A percentile compares a stretch with the other conserved stretches of the same genome.
phyloP scores from a whole-genome alignment of 768 basidiomycete genomes.

The Lactarius evosmus region DNA sequence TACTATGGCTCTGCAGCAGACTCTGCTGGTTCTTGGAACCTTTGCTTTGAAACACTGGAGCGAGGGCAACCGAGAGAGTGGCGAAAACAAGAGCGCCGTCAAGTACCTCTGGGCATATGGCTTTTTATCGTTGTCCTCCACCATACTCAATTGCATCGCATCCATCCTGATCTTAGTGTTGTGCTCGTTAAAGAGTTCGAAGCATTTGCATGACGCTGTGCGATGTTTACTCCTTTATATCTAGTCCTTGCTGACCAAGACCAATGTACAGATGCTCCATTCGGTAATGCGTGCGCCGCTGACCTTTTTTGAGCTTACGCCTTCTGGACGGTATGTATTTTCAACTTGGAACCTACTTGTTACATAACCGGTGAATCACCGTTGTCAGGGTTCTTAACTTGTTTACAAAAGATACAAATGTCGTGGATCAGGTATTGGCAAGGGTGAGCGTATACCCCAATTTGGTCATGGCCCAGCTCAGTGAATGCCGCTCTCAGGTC shows the following conservation, averaged over 20 bases:
- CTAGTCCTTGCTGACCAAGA: conserved; percentile 7
- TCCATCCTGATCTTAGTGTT: conserved; percentile 72
- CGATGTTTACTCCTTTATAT: conserved; percentile 30
- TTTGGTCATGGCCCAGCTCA: conserved; percentile 4
- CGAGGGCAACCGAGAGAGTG: conserved; percentile 64
- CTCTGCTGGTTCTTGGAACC: conserved; percentile 54
- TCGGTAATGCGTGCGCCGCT: conserved; percentile 81
- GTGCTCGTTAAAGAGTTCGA: conserved; percentile 72
- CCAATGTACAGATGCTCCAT: conserved; percentile 59
- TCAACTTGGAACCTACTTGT: neutral
- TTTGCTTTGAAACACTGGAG: conserved; percentile 78
- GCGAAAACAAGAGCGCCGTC: conserved; percentile 55
- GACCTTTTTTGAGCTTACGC: conserved; percentile 88
- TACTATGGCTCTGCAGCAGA: conserved; percentile 54
- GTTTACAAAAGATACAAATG: conserved; percentile 86
- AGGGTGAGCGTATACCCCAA: conserved; percentile 39
- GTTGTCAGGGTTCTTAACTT: conserved; percentile 72
- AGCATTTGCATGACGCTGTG: conserved; percentile 72
- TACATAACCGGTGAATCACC: neutral
- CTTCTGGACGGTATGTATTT: conserved; percentile 64
- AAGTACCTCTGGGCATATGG: conserved; percentile 65
- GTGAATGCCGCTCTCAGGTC: conserved; percentile 36
- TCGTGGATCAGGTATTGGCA: conserved; percentile 79
- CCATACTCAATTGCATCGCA: conserved; percentile 50
- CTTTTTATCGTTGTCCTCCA: conserved; percentile 57